Conservation (phyloP, 2,329 filamentous ascomycete species). For the Penicillium sp. region DNA sequence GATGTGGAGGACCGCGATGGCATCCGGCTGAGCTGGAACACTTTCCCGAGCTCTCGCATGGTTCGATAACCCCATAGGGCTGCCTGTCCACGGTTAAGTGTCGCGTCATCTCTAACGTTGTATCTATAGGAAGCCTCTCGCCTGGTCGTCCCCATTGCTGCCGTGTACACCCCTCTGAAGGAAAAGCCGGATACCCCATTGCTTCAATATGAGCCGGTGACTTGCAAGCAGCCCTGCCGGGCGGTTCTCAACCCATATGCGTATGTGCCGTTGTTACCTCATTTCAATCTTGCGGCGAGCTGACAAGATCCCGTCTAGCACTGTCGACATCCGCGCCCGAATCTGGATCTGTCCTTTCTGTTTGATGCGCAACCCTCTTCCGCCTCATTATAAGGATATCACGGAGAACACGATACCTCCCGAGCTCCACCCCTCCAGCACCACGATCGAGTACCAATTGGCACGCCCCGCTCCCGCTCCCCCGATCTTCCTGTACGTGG, state of each 20-base stretch:
- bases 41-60: slow-evolving; percentile 97
- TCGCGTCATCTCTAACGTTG: slow-evolving; percentile 27
- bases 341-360: slow-evolving; percentile 68
- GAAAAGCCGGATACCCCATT: slow-evolving; percentile 83
- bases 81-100: not conserved
- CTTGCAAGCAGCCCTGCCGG: slow-evolving; percentile 92
- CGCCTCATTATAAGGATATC: slow-evolving; percentile 66
- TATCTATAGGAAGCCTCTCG: slow-evolving; percentile 75
- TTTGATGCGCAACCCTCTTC: slow-evolving; percentile 61
- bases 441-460: slow-evolving; percentile 63
- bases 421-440: slow-evolving; percentile 61
- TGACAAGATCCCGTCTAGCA: slow-evolving; percentile 39
- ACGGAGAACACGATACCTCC: slow-evolving; percentile 61
- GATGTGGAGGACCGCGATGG: slow-evolving; percentile 96
- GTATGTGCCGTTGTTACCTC: slow-evolving; percentile 48
- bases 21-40: slow-evolving; percentile 95
- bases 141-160: slow-evolving; percentile 91
- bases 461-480: slow-evolving; percentile 59
- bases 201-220: slow-evolving; percentile 92
- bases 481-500: slow-evolving; percentile 65
- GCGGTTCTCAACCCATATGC: slow-evolving; percentile 96
- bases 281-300: slow-evolving; percentile 14
- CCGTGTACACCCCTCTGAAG: slow-evolving; percentile 91
- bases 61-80: slow-evolving; percentile 47
- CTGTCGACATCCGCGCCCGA: slow-evolving; percentile 61